Percentiles rank a stretch among this genome's conserved stretches.
These are phyloP conservation scores for Mariannaea elegans DNA, from an alignment of 2,329 filamentous ascomycete genomes.

Conservation along the genomic window DNA sequence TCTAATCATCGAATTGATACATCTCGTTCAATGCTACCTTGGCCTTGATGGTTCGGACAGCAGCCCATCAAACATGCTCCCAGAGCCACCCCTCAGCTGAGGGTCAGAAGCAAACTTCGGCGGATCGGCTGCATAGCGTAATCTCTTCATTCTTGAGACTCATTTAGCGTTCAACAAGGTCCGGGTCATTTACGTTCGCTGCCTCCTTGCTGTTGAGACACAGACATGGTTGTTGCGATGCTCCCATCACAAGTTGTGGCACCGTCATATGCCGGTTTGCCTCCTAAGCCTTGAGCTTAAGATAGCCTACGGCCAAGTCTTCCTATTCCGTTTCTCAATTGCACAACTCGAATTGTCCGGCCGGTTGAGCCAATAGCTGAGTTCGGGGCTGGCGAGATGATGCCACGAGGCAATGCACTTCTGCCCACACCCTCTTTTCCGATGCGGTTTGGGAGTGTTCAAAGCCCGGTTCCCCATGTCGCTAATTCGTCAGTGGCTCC, in stretches of 20 bases:
- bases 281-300: conserved; percentile 11
- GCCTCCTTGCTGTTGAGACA: conserved; percentile 31
- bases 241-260: conserved; percentile 6
- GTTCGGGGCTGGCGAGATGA: conserved; percentile 24
- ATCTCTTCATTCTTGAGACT: conserved; percentile 40
- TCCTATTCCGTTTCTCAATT: conserved; percentile 8
- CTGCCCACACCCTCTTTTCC: conserved; percentile 12
- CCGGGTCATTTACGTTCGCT: conserved; percentile 19
- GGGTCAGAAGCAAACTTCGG: conserved; percentile 38
- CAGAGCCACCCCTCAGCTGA: conserved; percentile 37
- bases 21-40: conserved; percentile 8
- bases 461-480: conserved; percentile 29
- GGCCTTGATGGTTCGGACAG: conserved; percentile 10
- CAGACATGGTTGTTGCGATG: conserved; percentile 14
- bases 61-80: conserved; percentile 25
- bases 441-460: conserved; percentile 12
- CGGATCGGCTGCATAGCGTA: conserved; percentile 39
- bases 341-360: neutral
- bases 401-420: conserved; percentile 17
- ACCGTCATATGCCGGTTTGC: neutral
- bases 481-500: conserved; percentile 34
- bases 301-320: neutral
- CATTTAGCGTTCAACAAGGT: conserved; percentile 23
- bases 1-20: conserved; percentile 33
- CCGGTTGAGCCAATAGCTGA: conserved; percentile 17